Conservation (phyloP, 345 rosid species). For the Turnera subulata region DNA sequence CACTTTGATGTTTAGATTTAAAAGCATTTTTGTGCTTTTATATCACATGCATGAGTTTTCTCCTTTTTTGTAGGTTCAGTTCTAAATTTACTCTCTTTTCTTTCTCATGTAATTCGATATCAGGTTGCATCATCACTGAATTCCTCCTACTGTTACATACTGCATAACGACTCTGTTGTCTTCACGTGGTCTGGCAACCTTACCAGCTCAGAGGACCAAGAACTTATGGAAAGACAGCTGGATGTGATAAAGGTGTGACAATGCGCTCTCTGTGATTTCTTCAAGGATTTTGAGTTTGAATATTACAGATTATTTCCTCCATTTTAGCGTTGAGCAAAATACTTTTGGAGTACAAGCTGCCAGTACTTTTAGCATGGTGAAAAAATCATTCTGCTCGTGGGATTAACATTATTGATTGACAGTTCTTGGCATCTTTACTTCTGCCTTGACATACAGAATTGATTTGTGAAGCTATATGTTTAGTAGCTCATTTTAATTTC, state of each 20-base stretch:
- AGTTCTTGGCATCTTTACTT: too few relatives aligned
- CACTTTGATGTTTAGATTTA: too few relatives aligned
- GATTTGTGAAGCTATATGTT: background rate
- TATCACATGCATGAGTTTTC: too few relatives aligned
- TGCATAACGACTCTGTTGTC: conserved; percentile 70
- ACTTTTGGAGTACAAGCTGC: too few relatives aligned
- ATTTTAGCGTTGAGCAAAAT: background rate
- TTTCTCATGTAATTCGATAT: conserved; percentile 10
- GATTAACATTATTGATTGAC: too few relatives aligned
- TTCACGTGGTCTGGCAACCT: conserved; percentile 93
- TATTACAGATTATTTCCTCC: conserved; percentile 1
- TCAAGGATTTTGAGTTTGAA: conserved; percentile 5
- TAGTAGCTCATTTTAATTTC: background rate
- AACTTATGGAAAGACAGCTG: conserved; percentile 85
- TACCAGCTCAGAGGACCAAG: conserved; percentile 69
- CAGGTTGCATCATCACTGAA: conserved; percentile 88
- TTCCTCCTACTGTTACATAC: conserved; percentile 88
- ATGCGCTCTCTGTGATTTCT: conserved; percentile 8
- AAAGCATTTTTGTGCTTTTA: too few relatives aligned
- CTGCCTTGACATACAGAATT: too few relatives aligned
- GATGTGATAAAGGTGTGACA: conserved; percentile 88
- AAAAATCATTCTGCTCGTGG: too few relatives aligned
- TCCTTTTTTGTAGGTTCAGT: background rate
- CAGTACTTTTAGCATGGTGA: too few relatives aligned
- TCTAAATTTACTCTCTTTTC: background rate